phyloP scores from a whole-genome alignment of 768 basidiomycete species.

The Psilocybe tampanensis region DNA sequence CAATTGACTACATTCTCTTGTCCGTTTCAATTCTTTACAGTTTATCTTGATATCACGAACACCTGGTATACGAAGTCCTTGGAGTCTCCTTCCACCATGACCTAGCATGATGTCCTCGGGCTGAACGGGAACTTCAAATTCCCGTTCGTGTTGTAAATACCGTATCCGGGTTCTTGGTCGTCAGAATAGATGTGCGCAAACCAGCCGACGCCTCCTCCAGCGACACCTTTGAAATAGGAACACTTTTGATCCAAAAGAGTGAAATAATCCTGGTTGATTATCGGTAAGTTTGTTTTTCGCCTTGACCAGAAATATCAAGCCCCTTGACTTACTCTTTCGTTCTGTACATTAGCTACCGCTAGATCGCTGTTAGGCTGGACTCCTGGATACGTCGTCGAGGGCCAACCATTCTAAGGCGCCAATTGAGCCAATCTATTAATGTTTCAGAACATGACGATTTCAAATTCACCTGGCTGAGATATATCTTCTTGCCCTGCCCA shows the following conservation, averaged over 20 bases:
- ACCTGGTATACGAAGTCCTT: not conserved
- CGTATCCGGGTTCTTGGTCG: constrained; percentile 67
- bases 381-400: constrained; percentile 58
- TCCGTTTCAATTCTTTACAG: not conserved
- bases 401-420: constrained; percentile 72
- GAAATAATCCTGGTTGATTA: constrained; percentile 55
- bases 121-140: constrained; percentile 62
- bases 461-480: constrained; percentile 60
- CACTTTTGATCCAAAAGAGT: constrained; percentile 66
- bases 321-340: constrained; percentile 55
- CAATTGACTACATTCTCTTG: not conserved
- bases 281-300: not conserved
- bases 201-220: constrained; percentile 74
- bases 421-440: not conserved
- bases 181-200: constrained; percentile 83
- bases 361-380: constrained; percentile 66
- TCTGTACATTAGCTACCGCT: constrained; percentile 63
- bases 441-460: not conserved
- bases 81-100: not conserved
- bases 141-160: constrained; percentile 55
- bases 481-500: constrained; percentile 73
- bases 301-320: not conserved
- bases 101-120: constrained; percentile 64
- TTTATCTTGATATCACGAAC: not conserved
- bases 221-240: constrained; percentile 56